These are phyloP conservation scores for Huiozyma sinensis DNA, from an alignment of 805 yeast genomes.

Conservation along the genomic window DNA sequence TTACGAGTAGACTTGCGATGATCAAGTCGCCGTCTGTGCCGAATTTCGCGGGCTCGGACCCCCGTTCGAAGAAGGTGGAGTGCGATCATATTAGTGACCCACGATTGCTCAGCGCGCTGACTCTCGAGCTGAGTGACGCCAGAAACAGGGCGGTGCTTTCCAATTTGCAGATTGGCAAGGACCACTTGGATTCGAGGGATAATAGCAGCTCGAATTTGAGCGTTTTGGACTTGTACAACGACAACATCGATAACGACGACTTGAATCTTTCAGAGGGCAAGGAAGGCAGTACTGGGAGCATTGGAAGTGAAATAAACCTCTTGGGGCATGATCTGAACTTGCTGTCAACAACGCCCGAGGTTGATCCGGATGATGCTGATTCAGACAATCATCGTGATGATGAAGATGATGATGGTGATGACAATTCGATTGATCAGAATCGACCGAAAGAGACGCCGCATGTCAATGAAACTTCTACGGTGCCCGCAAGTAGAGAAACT, in stretches of 20 bases:
- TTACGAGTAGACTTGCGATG: background rate
- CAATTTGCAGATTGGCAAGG: background rate
- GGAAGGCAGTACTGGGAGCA: too few relatives aligned
- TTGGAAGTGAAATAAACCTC: too few relatives aligned
- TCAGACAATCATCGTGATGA: background rate
- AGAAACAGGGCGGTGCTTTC: background rate
- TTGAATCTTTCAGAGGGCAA: too few relatives aligned
- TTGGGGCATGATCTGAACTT: too few relatives aligned
- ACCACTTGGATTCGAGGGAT: background rate
- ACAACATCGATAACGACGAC: conserved; percentile 2
- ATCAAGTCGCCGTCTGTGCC: conserved; percentile 17
- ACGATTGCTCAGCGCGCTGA: background rate
- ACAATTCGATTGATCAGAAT: background rate
- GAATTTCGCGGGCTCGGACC: conserved; percentile 8
- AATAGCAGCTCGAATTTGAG: conserved; percentile 25
- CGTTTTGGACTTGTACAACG: conserved; percentile 30
- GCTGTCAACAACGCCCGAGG: background rate
- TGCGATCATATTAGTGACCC: conserved; percentile 8
- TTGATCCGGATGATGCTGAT: background rate
- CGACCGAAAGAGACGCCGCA: background rate
- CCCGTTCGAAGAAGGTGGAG: background rate
- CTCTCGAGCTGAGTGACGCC: background rate
- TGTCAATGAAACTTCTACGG: background rate
- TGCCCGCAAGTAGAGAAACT: background rate
- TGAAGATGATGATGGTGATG: background rate